Conservation (phyloP, 2,329 filamentous ascomycete species). For the Pyricularia pennisetigena region DNA sequence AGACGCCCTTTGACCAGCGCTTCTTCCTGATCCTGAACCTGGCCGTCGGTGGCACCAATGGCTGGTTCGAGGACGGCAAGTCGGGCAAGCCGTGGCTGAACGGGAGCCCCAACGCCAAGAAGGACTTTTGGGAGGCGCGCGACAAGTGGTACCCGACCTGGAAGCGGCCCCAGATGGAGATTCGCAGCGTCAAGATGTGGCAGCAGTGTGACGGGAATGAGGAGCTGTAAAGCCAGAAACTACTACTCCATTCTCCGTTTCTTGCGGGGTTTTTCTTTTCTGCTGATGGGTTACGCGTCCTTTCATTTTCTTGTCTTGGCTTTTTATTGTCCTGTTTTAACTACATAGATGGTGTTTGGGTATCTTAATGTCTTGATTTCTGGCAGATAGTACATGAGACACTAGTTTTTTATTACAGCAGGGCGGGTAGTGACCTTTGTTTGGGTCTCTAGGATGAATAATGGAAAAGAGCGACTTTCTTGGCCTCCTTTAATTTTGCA, state of each 20-base stretch:
- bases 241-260: no score
- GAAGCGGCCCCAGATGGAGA: constrained; percentile 56
- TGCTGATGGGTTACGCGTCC: constrained; percentile 1
- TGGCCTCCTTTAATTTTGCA: neutral
- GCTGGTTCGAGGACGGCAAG: constrained; percentile 70
- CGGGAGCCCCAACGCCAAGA: constrained; percentile 51
- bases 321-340: neutral
- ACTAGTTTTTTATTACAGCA: neutral
- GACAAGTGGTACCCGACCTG: constrained; percentile 62
- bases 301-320: constrained; percentile 3
- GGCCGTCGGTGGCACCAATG: constrained; percentile 68
- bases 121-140: constrained; percentile 66
- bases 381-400: neutral
- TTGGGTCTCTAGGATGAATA: neutral
- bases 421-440: neutral
- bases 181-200: constrained; percentile 62
- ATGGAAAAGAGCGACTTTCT: neutral
- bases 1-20: constrained; percentile 64
- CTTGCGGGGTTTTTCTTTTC: constrained; percentile 7
- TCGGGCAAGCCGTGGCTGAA: constrained; percentile 74
- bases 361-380: neutral
- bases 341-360: neutral
- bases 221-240: constrained; percentile 25
- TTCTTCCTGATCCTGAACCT: constrained; percentile 73
- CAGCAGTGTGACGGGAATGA: constrained; percentile 57